These are phyloP conservation scores for Saturnispora dispora DNA, from an alignment of 805 yeast species.

Conservation along the genomic window DNA sequence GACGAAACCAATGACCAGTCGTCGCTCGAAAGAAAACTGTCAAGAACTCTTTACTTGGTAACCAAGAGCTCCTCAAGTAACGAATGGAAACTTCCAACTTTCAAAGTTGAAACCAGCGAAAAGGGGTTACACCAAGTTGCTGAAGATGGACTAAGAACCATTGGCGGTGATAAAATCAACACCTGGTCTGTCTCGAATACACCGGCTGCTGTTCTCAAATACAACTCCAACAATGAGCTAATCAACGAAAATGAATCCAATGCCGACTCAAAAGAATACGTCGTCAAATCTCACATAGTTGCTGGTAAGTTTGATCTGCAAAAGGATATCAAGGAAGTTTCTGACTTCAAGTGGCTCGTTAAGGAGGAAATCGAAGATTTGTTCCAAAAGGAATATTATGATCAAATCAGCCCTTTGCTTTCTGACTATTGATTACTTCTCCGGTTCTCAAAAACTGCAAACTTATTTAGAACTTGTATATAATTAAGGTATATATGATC, in stretches of 20 bases:
- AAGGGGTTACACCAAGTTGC: slow-evolving; percentile 64
- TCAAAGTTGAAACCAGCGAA: slow-evolving; percentile 30
- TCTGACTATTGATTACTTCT: slow-evolving; percentile 11
- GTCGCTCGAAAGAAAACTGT: slow-evolving; percentile 70
- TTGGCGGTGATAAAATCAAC: slow-evolving; percentile 72
- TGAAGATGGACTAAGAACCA: slow-evolving; percentile 54
- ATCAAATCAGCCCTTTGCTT: slow-evolving; percentile 43
- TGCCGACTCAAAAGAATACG: slow-evolving; percentile 44
- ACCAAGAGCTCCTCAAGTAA: slow-evolving; percentile 34
- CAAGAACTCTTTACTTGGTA: slow-evolving; percentile 71
- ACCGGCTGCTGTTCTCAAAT: slow-evolving; percentile 66
- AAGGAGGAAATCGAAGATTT: slow-evolving; percentile 61
- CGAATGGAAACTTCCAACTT: slow-evolving; percentile 77
- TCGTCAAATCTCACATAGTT: slow-evolving; percentile 79
- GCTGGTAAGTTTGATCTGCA: slow-evolving; percentile 61
- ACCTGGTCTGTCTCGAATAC: slow-evolving; percentile 87
- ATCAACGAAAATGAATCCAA: slow-evolving; percentile 12
- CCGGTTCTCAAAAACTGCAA: background rate
- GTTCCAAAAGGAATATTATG: slow-evolving; percentile 47
- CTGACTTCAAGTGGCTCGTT: slow-evolving; percentile 72
- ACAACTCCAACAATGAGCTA: slow-evolving; percentile 22
- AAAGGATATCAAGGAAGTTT: slow-evolving; percentile 16
- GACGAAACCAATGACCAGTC: slow-evolving; percentile 53
- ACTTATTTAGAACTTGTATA: background rate
- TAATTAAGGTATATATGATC: background rate